phyloP scores from a whole-genome alignment of 495 filamentous ascomycete species.

The Podospora pseudocomata region DNA sequence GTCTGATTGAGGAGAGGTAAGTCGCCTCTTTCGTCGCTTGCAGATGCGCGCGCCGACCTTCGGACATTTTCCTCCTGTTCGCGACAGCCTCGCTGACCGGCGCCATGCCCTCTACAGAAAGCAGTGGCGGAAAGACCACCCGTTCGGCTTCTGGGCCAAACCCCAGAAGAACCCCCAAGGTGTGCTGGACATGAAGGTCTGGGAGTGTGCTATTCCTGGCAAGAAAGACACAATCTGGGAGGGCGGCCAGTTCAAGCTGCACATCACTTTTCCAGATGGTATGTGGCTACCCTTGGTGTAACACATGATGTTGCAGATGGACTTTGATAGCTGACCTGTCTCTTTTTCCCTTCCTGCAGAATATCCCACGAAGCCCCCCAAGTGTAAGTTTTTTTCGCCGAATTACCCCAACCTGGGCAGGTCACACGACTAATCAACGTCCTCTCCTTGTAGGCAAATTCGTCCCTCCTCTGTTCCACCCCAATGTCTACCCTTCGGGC shows the following conservation, averaged over 20 bases:
- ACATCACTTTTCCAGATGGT: conserved; percentile 93
- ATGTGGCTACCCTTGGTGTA: conserved; percentile 32
- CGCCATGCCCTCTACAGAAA: conserved; percentile 55
- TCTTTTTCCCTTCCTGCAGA: conserved; percentile 53
- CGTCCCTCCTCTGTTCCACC: conserved; percentile 91
- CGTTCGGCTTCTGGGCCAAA: conserved; percentile 94
- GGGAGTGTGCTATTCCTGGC: conserved; percentile 95
- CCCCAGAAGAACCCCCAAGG: conserved; percentile 75
- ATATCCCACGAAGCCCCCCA: conserved; percentile 97
- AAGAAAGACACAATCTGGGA: conserved; percentile 97
- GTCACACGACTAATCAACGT: conserved; percentile 26
- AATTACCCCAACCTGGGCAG: conserved; percentile 9
- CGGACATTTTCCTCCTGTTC: neutral
- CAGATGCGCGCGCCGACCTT: neutral
- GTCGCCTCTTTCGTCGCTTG: conserved; percentile 19
- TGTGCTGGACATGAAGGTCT: conserved; percentile 85
- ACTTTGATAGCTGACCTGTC: conserved; percentile 16
- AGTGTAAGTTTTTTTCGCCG: conserved; percentile 61
- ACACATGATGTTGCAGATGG: neutral
- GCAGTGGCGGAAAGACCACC: conserved; percentile 94
- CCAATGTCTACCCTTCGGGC: conserved; percentile 97
- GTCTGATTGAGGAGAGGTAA: conserved; percentile 88
- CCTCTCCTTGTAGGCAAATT: conserved; percentile 75
- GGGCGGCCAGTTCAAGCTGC: conserved; percentile 90
- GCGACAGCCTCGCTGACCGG: conserved; percentile 15